These are phyloP conservation scores for Setaria viridis DNA, from an alignment of 202 grass and related monocot genomes.

Conservation along the genomic window DNA sequence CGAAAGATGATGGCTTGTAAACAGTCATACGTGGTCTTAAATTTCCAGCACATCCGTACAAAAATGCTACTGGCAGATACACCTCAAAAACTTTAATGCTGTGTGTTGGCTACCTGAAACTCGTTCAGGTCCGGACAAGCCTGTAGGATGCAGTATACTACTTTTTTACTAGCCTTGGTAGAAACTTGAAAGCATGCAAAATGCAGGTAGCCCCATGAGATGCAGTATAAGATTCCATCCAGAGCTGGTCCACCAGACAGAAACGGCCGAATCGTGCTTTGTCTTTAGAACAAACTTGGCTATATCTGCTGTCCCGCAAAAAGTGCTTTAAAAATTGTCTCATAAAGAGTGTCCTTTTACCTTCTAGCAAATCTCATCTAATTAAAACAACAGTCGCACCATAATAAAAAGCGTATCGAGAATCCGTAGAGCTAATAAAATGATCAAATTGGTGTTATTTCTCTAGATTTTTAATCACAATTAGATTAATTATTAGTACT, in stretches of 20 bases:
- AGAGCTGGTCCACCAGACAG: conserved; percentile 2
- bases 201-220: conserved; percentile 1
- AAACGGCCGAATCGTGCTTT: not conserved
- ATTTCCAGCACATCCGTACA: conserved; percentile 1
- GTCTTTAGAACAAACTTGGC: not conserved
- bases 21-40: not conserved
- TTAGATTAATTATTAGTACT: no score
- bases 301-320: not conserved
- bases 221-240: conserved; percentile 15
- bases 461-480: no score
- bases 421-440: no score
- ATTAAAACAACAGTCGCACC: no score
- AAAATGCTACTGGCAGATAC: conserved; percentile 21
- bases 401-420: no score
- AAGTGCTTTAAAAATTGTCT: no score
- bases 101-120: conserved; percentile 11
- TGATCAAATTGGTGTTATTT: no score
- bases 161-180: not conserved
- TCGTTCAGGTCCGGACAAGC: not conserved
- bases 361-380: no score
- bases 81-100: conserved; percentile 11
- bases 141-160: not conserved
- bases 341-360: no score
- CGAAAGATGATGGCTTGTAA: not conserved
- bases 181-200: conserved; percentile 7